Percentiles rank a stretch among this genome's conserved stretches.
phyloP scores from a whole-genome alignment of 75 land plant species.

The Cupressus sempervirens region DNA sequence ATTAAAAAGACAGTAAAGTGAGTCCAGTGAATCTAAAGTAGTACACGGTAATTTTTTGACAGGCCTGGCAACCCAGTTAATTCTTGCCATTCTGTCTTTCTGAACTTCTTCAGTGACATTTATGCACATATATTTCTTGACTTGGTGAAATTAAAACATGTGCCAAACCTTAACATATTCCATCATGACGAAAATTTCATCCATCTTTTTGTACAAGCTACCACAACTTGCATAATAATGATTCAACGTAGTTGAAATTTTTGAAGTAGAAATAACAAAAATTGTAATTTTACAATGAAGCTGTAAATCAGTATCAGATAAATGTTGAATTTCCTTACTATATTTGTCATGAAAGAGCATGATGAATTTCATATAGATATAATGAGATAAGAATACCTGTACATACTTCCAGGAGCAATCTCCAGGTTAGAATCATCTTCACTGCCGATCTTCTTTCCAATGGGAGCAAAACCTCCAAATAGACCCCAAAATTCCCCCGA shows the following conservation, averaged over 20 bases:
- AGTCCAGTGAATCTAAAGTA: background rate
- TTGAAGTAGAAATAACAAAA: background rate
- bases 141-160: background rate
- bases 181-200: background rate
- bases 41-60: background rate
- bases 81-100: background rate
- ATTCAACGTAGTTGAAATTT: background rate
- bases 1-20: background rate
- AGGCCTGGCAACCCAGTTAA: background rate
- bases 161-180: background rate
- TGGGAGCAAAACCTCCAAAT: constrained; percentile 90
- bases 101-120: background rate
- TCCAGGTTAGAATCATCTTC: constrained; percentile 64
- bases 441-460: constrained; percentile 58
- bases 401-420: constrained; percentile 57
- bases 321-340: background rate
- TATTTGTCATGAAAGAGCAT: background rate
- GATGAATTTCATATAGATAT: background rate
- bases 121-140: background rate
- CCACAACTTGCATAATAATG: background rate
- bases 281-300: background rate
- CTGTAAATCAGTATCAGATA: background rate
- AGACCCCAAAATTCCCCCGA: constrained; percentile 87
- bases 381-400: constrained; percentile 39
- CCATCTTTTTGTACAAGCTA: background rate